Base-by-base conservation (phyloP, 192 early-diverging fungal genomes). In the Backusella australiensis region DNA sequence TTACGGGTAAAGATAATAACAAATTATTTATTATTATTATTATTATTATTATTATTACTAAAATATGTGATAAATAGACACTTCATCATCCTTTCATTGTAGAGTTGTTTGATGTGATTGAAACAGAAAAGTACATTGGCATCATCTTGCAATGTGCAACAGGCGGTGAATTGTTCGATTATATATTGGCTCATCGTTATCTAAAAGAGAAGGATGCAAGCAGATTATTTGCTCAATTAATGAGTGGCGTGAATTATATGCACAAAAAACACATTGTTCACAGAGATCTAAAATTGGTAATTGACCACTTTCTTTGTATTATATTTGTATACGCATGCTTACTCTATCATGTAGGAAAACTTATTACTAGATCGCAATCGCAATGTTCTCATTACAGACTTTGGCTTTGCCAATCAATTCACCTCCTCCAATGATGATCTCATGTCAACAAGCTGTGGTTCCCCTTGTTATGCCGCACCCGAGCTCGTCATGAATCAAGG, bases 401-500 rank as follows among this genome's bases (percentile, higher is more conserved):
- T 99, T 92, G 98, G 98, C 14, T 99, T 99, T 84, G 97, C 98
- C 19, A 98, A 96, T 75, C 91, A 94, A 85, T 94, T 95, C 63
- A 83, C 88, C 19, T 86, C 87, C 12, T 86, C 93, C 1, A 84
- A 87, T 76, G 89, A 90, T 81, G 93, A 94, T 80, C 83, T 98
- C 70, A 92, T 99, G 89, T 86, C 93, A 6, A 99, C 98, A 7
- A 94, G 93, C 39, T 99, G 98, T 81, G 98, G 98, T 15, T 97
- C 95, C 71, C 98, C 98, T 29, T 98, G 97, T 82, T 99, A 99
- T 82, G 98, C 98, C 3, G 98, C 98, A 7, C 98, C 98, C 2
- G 98, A 99, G 83, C 90, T 99, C 19, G 98, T 99, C n/a, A 92
- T 99, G 42, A 94, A 91, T 66, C 96, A 99, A 75, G 96, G 96